These are phyloP conservation scores for Suillus hirtellus DNA, from an alignment of 768 basidiomycete genomes.

Conservation along the genomic window DNA sequence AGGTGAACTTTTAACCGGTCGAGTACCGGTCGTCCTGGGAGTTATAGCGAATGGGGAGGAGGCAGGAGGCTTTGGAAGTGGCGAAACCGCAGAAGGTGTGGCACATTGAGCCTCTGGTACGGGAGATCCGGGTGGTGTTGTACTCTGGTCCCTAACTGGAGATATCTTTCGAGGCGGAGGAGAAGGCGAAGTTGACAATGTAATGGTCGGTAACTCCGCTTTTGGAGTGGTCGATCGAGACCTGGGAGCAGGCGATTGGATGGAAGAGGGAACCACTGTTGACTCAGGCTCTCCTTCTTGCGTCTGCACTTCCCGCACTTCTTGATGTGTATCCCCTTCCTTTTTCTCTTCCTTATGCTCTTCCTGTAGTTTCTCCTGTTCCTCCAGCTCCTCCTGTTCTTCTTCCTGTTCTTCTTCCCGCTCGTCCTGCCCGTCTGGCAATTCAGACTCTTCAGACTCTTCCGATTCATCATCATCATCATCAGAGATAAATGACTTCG, in stretches of 20 bases:
- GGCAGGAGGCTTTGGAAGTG: slow-evolving; percentile 21
- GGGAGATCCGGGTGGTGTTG: slow-evolving; percentile 70
- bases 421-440: background rate
- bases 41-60: slow-evolving; percentile 43
- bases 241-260: slow-evolving; percentile 44
- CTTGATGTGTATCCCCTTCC: slow-evolving; percentile 13
- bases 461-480: slow-evolving; percentile 20
- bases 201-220: slow-evolving; percentile 46
- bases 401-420: background rate
- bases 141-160: slow-evolving; percentile 44
- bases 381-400: slow-evolving; percentile 3
- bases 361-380: slow-evolving; percentile 10
- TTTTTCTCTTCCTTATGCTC: slow-evolving; percentile 25
- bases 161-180: slow-evolving; percentile 30
- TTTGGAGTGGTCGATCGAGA: slow-evolving; percentile 63
- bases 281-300: slow-evolving; percentile 25
- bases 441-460: background rate
- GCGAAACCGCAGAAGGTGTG: slow-evolving; percentile 17
- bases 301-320: slow-evolving; percentile 16
- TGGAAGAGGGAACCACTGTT: slow-evolving; percentile 16
- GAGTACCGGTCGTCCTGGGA: slow-evolving; percentile 56
- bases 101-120: slow-evolving; percentile 37
- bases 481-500: slow-evolving; percentile 29
- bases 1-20: slow-evolving; percentile 76
- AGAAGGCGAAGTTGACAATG: slow-evolving; percentile 36